Evolutionary conservation across 768 basidiomycete genomes (phyloP).

Genomic region (Mycena filopes): DNA sequence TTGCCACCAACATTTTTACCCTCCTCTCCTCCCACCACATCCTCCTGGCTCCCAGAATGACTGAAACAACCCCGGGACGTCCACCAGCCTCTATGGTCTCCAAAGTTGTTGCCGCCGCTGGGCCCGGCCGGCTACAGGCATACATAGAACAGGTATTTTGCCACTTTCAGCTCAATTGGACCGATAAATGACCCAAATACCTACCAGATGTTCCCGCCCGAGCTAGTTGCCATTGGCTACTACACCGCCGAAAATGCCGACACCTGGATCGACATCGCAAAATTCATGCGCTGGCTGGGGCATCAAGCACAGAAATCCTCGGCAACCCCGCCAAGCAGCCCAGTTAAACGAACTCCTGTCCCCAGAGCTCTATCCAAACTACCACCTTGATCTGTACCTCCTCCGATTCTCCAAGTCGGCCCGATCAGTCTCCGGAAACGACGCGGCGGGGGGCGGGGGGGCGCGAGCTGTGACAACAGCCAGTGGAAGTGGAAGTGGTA

Average conservation of each 20-base stretch:
- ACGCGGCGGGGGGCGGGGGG: no score
- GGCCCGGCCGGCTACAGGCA: background rate
- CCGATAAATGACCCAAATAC: background rate
- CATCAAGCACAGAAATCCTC: background rate
- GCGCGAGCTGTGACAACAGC: background rate
- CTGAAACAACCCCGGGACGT: background rate
- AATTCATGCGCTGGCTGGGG: slow-evolving; percentile 11
- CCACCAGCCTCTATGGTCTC: background rate
- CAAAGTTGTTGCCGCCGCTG: background rate
- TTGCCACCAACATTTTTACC: background rate
- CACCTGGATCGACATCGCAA: background rate
- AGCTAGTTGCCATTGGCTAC: background rate
- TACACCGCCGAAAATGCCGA: slow-evolving; percentile 6
- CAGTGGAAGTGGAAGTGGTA: background rate
- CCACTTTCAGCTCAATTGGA: no score
- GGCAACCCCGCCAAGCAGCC: background rate
- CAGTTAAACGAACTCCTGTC: no score
- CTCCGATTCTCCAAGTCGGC: no score
- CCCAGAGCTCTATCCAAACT: no score
- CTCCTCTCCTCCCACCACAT: background rate
- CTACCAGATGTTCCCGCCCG: background rate
- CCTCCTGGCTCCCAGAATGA: background rate
- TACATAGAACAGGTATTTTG: background rate
- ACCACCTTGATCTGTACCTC: no score
- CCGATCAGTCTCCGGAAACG: no score